A percentile compares a stretch with the other conserved stretches of the same genome.
phyloP scores from a whole-genome alignment of 1,284 basidiomycete genomes.

The Kalmanozyma brasiliensis region DNA sequence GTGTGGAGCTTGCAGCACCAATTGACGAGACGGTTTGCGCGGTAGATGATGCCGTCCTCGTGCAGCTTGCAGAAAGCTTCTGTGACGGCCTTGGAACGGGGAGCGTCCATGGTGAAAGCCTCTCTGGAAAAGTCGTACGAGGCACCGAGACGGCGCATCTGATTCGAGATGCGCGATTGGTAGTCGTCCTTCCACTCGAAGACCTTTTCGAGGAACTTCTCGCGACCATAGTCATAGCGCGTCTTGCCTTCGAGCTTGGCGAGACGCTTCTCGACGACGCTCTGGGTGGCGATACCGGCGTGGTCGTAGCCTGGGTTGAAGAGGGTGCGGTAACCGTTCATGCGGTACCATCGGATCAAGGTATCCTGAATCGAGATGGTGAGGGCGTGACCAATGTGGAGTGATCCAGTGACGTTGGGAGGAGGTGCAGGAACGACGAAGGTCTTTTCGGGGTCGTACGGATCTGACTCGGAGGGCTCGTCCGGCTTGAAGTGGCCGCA shows the following conservation, averaged over 20 bases:
- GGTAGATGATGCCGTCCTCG: conserved; percentile 93
- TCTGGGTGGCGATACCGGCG: conserved; percentile 97
- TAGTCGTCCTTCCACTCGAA: conserved; percentile 99
- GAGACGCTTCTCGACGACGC: conserved; percentile 93
- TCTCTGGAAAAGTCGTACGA: conserved; percentile 93
- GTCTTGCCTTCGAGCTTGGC: conserved; percentile 85
- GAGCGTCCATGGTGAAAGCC: conserved; percentile 93
- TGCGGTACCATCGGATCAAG: conserved; percentile 70
- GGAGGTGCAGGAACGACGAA: conserved; percentile 94
- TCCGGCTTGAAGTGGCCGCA: conserved; percentile 88
- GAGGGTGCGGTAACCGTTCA: conserved; percentile 90
- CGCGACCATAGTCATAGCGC: conserved; percentile 91
- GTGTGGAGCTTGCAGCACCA: conserved; percentile 98
- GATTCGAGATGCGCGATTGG: conserved; percentile 87
- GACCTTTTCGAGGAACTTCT: conserved; percentile 89
- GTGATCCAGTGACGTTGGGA: conserved; percentile 96
- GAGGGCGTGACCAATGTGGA: conserved; percentile 96
- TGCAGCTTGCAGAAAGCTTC: conserved; percentile 92
- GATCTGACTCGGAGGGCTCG: conserved; percentile 63
- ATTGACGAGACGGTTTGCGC: conserved; percentile 96
- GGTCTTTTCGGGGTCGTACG: conserved; percentile 67
- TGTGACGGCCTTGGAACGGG: conserved; percentile 77
- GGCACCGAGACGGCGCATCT: conserved; percentile 88
- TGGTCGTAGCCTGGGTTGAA: conserved; percentile 98
- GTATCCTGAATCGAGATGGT: conserved; percentile 93